A percentile compares a stretch with the other conserved stretches of the same genome.
These are phyloP conservation scores for Hygrophoropsis aurantiaca DNA, from an alignment of 768 basidiomycete genomes.

Conservation along the genomic window DNA sequence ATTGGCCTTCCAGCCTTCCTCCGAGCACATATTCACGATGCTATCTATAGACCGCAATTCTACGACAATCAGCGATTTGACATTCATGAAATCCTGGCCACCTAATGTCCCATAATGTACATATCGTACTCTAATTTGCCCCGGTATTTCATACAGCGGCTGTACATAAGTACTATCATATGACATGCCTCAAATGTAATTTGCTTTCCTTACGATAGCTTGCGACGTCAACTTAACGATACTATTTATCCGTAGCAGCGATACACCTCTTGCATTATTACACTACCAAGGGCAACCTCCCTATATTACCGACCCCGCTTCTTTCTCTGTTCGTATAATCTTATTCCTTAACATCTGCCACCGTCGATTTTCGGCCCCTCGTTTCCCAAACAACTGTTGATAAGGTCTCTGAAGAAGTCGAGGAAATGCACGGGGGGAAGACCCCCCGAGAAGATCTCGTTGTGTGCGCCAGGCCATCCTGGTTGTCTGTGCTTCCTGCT, in stretches of 20 bases:
- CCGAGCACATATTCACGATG: conserved; percentile 81
- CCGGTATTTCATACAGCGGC: no score
- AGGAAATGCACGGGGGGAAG: conserved; percentile 8
- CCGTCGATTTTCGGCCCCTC: conserved; percentile 29
- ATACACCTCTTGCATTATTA: no score
- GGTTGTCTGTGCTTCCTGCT: conserved; percentile 7
- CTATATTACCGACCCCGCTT: background rate
- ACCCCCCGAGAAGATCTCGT: conserved; percentile 5
- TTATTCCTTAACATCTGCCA: conserved; percentile 26
- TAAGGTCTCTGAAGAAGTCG: conserved; percentile 17
- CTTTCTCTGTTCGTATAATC: conserved; percentile 12
- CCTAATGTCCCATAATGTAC: no score
- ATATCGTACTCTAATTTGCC: no score
- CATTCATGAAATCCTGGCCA: no score
- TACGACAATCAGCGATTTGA: background rate
- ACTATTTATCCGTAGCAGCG: no score
- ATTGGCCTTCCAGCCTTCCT: conserved; percentile 77
- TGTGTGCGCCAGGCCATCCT: conserved; percentile 12
- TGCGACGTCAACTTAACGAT: no score
- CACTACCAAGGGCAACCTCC: no score
- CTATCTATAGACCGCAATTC: conserved; percentile 48
- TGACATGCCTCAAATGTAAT: no score
- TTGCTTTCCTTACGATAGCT: no score
- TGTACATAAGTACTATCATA: no score
- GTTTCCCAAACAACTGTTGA: conserved; percentile 20